Conservation (phyloP, 176 grass and related monocot species). For the Carex scoparia region DNA sequence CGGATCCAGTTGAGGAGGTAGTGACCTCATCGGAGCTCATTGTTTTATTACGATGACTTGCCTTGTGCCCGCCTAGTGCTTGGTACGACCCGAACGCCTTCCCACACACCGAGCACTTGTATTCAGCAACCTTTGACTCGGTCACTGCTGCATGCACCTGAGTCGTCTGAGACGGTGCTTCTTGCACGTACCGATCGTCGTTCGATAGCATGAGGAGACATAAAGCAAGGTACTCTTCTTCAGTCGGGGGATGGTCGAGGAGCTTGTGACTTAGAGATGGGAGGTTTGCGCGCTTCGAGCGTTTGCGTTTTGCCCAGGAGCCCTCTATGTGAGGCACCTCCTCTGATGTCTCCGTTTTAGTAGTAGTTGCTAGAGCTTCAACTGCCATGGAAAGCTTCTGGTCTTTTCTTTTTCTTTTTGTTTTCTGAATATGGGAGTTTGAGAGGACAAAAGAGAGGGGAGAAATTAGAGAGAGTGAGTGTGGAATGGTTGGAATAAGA, state of each 20-base stretch:
- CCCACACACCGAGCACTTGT: conserved; percentile 86
- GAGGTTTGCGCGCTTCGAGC: conserved; percentile 28
- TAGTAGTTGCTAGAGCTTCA: conserved; percentile 31
- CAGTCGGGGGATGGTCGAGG: conserved; percentile 22
- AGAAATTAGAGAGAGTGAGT: background rate
- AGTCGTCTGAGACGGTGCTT: background rate
- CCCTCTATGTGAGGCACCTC: conserved; percentile 8
- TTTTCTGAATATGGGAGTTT: background rate
- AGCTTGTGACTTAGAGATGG: background rate
- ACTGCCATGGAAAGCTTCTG: conserved; percentile 35
- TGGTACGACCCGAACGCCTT: conserved; percentile 80
- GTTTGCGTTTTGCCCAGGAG: conserved; percentile 48
- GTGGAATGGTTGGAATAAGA: conserved; percentile 26
- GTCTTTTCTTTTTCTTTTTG: background rate
- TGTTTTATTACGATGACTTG: conserved; percentile 60
- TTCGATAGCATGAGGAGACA: conserved; percentile 72
- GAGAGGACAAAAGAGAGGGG: background rate
- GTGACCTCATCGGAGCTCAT: background rate
- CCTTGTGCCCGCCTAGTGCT: conserved; percentile 83
- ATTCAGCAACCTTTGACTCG: background rate
- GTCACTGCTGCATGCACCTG: background rate
- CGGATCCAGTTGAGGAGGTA: conserved; percentile 14
- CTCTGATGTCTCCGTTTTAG: background rate
- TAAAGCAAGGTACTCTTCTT: conserved; percentile 72
- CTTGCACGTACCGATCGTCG: conserved; percentile 23